These are phyloP conservation scores for Thielaviopsis populi DNA, from an alignment of 2,329 filamentous ascomycete genomes.

Conservation along the genomic window DNA sequence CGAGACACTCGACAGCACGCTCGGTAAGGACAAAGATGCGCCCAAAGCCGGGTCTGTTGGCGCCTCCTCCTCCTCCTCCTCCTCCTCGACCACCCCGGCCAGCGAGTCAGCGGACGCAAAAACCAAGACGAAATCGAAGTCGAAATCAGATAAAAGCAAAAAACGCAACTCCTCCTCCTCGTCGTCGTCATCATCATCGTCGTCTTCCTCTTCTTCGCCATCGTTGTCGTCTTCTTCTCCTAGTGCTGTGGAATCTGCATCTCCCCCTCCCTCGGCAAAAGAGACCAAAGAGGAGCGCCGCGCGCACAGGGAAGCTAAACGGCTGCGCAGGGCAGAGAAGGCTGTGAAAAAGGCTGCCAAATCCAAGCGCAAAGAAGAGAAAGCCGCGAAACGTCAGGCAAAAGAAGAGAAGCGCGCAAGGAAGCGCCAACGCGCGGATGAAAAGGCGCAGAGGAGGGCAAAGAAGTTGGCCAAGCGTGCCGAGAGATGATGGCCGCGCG, in stretches of 20 bases:
- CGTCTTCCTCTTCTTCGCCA: background rate
- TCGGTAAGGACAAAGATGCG: constrained; percentile 24
- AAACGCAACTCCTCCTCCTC: background rate
- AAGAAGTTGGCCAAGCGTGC: constrained; percentile 19
- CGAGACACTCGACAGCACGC: constrained; percentile 58
- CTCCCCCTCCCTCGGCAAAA: constrained; percentile 1
- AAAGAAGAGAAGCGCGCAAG: constrained; percentile 30
- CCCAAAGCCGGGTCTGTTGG: constrained; percentile 5
- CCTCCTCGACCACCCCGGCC: background rate
- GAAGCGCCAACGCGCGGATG: constrained; percentile 21
- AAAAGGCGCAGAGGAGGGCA: constrained; percentile 21
- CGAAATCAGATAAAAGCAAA: background rate
- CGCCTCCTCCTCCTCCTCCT: constrained; percentile 1
- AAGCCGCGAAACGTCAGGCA: constrained; percentile 25
- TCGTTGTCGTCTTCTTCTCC: background rate
- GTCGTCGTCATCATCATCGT: background rate
- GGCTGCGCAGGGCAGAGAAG: constrained; percentile 12
- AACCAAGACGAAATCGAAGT: background rate
- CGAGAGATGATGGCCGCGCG: constrained; percentile 18
- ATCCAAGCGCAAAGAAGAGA: constrained; percentile 21
- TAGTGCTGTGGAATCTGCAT: background rate
- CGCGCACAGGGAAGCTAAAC: constrained; percentile 16
- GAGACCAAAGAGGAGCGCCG: constrained; percentile 19
- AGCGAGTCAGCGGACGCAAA: background rate
- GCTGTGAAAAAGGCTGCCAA: constrained; percentile 23